A percentile compares a stretch with the other conserved stretches of the same genome.
Conservation (phyloP, 371 early-diverging fungal species). For the Mortierella sp. region DNA sequence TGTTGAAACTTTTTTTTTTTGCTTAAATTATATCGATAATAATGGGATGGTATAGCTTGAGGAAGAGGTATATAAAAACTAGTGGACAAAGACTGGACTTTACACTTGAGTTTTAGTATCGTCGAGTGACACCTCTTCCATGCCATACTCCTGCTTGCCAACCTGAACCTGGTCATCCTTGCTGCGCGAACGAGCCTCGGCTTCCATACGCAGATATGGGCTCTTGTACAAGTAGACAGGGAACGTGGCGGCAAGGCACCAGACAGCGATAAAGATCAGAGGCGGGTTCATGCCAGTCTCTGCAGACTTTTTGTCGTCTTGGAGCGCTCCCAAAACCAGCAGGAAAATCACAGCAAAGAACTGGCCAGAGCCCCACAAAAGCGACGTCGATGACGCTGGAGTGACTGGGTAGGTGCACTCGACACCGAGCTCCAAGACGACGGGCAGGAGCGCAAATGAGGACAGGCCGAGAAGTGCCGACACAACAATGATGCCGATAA, state of each 20-base stretch:
- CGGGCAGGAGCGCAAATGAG: slow-evolving; percentile 63
- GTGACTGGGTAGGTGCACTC: slow-evolving; percentile 69
- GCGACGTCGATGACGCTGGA: slow-evolving; percentile 61
- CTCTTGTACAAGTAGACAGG: slow-evolving; percentile 46
- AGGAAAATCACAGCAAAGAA: slow-evolving; percentile 62
- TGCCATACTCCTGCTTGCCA: slow-evolving; percentile 13
- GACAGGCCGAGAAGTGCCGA: slow-evolving; percentile 61
- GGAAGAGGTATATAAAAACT: background rate
- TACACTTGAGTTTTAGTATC: background rate
- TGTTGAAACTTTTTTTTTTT: too few relatives aligned
- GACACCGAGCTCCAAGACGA: slow-evolving; percentile 64
- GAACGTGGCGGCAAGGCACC: slow-evolving; percentile 34
- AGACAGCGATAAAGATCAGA: slow-evolving; percentile 45
- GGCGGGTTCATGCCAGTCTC: slow-evolving; percentile 38
- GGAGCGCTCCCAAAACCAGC: slow-evolving; percentile 57
- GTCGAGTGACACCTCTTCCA: slow-evolving; percentile 34
- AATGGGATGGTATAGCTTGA: background rate
- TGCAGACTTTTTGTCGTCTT: slow-evolving; percentile 32
- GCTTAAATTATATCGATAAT: too few relatives aligned
- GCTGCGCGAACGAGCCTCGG: slow-evolving; percentile 33
- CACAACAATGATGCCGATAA: slow-evolving; percentile 60
- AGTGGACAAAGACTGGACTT: background rate
- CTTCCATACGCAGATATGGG: slow-evolving; percentile 50
- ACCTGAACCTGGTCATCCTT: slow-evolving; percentile 1
- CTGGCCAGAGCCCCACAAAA: slow-evolving; percentile 64